A percentile compares a stretch with the other conserved stretches of the same genome.
Conservation (phyloP, 2,329 filamentous ascomycete genomes). For the Ceratocystis diversiconidia region DNA sequence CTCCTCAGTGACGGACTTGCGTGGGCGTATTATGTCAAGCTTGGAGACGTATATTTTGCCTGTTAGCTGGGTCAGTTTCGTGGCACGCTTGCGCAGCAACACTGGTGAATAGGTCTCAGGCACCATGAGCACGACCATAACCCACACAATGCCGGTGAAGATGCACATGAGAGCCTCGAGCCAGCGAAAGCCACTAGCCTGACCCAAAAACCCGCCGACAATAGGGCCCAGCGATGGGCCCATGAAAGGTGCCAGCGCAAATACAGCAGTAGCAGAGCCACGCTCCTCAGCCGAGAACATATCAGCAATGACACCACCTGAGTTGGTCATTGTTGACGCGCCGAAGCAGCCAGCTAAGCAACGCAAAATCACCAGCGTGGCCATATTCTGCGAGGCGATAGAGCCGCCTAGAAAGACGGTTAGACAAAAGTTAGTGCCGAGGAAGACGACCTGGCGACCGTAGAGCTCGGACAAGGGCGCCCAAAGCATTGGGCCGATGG, state of each 20-base stretch:
- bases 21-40: conserved; percentile 31
- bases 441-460: conserved; percentile 45
- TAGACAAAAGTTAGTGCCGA: conserved; percentile 42
- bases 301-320: conserved; percentile 49
- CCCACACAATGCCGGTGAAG: conserved; percentile 45
- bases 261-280: conserved; percentile 44
- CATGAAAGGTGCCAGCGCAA: conserved; percentile 49
- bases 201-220: conserved; percentile 46
- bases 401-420: conserved; percentile 48
- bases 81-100: conserved; percentile 39
- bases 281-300: conserved; percentile 42
- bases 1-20: conserved; percentile 31
- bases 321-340: conserved; percentile 47
- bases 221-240: conserved; percentile 48
- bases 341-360: conserved; percentile 53
- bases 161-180: conserved; percentile 47
- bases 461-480: conserved; percentile 52
- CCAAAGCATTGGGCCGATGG: conserved; percentile 49
- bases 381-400: conserved; percentile 42
- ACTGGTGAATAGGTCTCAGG: conserved; percentile 48
- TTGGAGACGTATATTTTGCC: conserved; percentile 42
- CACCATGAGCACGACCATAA: conserved; percentile 35
- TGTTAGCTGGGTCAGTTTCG: conserved; percentile 35
- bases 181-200: conserved; percentile 50
- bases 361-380: conserved; percentile 49